Base-by-base conservation (phyloP, 2,329 filamentous ascomycete genomes). In the Myriosclerotinia curreyana region DNA sequence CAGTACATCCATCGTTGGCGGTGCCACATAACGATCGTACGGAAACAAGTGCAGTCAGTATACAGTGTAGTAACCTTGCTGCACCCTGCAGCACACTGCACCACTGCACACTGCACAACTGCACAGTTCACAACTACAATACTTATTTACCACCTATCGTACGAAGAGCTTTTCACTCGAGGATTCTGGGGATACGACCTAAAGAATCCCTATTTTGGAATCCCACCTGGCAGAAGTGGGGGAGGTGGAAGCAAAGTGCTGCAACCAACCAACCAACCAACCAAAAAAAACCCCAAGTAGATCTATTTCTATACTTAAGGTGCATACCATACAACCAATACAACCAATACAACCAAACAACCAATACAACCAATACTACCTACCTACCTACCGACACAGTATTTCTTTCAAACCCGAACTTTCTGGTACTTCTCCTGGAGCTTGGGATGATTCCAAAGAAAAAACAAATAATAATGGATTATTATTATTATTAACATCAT, bases 1-100 rank as follows among this genome's bases (percentile, higher is more conserved):
- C 54, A 15, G 28, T 58, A 58, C 42, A 58, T 58, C 54, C 42
- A 58, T 58, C 54, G 54, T 58, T 58, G 54, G 40, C 42, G 28
- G 54, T 48, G 28, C 34, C 54, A 58, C 54, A 48, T 40, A 58
- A 36, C 54, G 54, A 58, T 58, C 42, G 54, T 34, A 58, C 54
- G 54, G 54, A 36, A 58, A 58, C 36, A 34, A 25, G 42, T 46
- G 54, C 28, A 46, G 53, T 15, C 28, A 46, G 53, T 15, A 54
- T n/a, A 56, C 54, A 56, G 46, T 25, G 40, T 48, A 38, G 44
- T 52, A 50, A 50, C 48, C 48, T 50, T 60, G n/a, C 46, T 48
- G 42, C 56, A 60, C 34, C 42, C 8, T 38, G 44, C 17, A 44
- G n/a, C 22, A 25, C 42, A 20, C 40, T 42, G 40, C 40, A 42